phyloP scores from a whole-genome alignment of 75 land plant species.

The Selaginella tamariscina region DNA sequence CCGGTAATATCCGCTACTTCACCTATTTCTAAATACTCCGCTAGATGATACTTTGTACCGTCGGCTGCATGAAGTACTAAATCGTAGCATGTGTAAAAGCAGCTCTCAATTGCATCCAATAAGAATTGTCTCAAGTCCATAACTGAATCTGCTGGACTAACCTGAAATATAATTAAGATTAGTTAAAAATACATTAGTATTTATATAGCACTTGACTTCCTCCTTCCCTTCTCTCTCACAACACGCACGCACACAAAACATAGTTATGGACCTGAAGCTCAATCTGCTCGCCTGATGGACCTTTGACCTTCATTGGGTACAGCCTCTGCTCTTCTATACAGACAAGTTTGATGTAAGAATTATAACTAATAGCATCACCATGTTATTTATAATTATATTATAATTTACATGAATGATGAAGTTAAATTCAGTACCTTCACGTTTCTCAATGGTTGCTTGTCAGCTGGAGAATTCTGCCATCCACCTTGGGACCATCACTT shows the following conservation, averaged over 20 bases:
- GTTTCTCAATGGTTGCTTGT: neutral
- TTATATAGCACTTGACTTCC: too few relatives aligned
- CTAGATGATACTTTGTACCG: constrained; percentile 69
- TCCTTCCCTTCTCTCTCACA: too few relatives aligned
- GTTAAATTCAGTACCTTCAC: neutral
- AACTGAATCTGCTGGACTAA: constrained; percentile 93
- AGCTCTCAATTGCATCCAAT: constrained; percentile 96
- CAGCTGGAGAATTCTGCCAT: neutral
- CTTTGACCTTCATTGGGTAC: constrained; percentile 75
- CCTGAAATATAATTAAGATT: constrained; percentile 33
- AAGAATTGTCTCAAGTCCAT: constrained; percentile 98
- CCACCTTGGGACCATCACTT: constrained; percentile 13
- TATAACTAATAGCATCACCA: neutral
- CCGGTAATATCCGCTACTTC: constrained; percentile 87
- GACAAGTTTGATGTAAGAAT: neutral
- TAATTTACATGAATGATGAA: neutral
- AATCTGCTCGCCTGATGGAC: constrained; percentile 70
- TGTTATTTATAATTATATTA: neutral
- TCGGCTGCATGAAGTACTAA: constrained; percentile 61
- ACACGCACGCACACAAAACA: too few relatives aligned
- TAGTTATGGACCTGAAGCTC: constrained; percentile 90
- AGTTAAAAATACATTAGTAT: too few relatives aligned
- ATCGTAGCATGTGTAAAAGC: constrained; percentile 94
- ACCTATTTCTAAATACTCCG: constrained; percentile 87
- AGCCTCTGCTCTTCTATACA: constrained; percentile 62